Percentiles rank a stretch among this genome's conserved stretches.
phyloP scores from a whole-genome alignment of 805 yeast genomes.

The Kuraishia piskuri region DNA sequence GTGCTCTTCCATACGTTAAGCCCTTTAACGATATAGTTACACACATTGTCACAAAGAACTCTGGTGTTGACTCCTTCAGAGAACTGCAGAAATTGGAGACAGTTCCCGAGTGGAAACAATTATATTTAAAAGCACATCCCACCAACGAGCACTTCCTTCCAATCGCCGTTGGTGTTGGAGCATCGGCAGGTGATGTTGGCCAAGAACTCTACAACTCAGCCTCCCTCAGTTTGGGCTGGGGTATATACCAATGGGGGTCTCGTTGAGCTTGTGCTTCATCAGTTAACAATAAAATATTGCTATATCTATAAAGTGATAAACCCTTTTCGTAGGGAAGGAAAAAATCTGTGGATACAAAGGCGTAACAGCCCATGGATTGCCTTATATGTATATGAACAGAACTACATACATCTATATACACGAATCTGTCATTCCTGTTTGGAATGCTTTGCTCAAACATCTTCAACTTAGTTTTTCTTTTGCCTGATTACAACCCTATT shows the following conservation, averaged over 20 bases:
- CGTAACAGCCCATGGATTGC: too few species aligned
- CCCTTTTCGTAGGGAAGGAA: too few species aligned
- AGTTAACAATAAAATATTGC: too few species aligned
- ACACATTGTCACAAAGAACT: conserved; percentile 23
- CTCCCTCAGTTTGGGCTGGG: conserved; percentile 55
- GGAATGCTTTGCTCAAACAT: background rate
- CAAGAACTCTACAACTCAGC: conserved; percentile 38
- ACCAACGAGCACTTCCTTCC: conserved; percentile 72
- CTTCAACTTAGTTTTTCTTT: conserved; percentile 6
- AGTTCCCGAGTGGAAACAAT: conserved; percentile 16
- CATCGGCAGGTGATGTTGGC: conserved; percentile 33
- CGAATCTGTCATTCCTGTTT: background rate
- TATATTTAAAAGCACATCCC: conserved; percentile 54
- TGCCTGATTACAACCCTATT: conserved; percentile 20
- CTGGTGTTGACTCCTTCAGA: conserved; percentile 24
- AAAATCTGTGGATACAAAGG: too few species aligned
- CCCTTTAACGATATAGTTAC: conserved; percentile 43
- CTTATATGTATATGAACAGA: background rate
- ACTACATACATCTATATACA: background rate
- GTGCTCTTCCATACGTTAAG: conserved; percentile 36
- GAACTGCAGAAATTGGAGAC: conserved; percentile 27
- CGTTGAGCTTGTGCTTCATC: too few species aligned
- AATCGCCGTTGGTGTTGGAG: conserved; percentile 50
- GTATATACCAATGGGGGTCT: conserved; percentile 40
- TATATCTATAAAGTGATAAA: too few species aligned